phyloP scores from a whole-genome alignment of 805 yeast species.

The Nakazawaea pomicola region DNA sequence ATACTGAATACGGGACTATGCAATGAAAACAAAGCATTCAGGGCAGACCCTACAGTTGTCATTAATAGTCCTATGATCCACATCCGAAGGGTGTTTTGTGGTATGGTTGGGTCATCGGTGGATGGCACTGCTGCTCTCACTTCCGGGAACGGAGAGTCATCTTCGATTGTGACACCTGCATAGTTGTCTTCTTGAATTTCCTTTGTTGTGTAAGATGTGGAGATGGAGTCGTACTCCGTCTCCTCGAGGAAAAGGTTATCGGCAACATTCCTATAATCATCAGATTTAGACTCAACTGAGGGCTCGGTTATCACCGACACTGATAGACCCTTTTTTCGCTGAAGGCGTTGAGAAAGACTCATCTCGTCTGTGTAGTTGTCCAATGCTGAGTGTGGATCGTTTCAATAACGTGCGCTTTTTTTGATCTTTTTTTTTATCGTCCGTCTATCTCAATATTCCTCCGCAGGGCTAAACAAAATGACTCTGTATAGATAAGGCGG shows the following conservation, averaged over 20 bases:
- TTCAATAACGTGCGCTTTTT: too few species aligned
- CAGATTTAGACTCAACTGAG: background rate
- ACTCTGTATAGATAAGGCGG: too few species aligned
- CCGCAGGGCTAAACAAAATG: too few species aligned
- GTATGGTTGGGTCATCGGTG: slow-evolving; percentile 44
- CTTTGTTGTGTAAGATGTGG: background rate
- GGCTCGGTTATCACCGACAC: too few species aligned
- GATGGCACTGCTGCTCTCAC: slow-evolving; percentile 63
- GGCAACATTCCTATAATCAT: background rate
- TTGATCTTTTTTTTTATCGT: too few species aligned
- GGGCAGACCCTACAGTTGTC: slow-evolving; percentile 47
- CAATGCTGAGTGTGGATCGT: too few species aligned
- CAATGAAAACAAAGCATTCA: slow-evolving; percentile 54
- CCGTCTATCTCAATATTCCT: too few species aligned
- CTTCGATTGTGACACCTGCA: slow-evolving; percentile 12
- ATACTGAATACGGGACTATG: slow-evolving; percentile 41
- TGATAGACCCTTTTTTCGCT: too few species aligned
- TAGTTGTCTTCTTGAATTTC: slow-evolving; percentile 11
- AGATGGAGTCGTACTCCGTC: slow-evolving; percentile 9
- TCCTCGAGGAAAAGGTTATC: slow-evolving; percentile 8
- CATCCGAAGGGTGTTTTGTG: slow-evolving; percentile 50
- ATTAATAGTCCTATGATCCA: slow-evolving; percentile 50
- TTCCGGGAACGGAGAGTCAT: slow-evolving; percentile 57
- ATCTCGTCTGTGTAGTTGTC: too few species aligned
- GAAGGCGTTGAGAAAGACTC: too few species aligned